Evolutionary conservation across 1,284 basidiomycete genomes (phyloP).

Genomic region (Trichosporon coremiiforme): DNA sequence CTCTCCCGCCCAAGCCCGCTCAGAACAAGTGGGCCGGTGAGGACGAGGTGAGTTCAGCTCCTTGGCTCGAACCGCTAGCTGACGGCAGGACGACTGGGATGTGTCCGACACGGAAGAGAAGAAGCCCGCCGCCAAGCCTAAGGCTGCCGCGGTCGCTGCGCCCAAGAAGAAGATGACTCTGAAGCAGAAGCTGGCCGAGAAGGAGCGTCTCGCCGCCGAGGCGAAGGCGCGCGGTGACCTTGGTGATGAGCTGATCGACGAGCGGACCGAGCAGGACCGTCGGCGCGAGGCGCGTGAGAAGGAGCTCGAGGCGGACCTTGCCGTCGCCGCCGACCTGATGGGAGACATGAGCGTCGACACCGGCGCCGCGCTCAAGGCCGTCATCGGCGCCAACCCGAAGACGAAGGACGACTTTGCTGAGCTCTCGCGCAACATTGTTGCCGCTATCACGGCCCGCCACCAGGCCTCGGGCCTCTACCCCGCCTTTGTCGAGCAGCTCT

Average conservation of each 20-base stretch:
- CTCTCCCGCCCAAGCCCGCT: conserved; percentile 57
- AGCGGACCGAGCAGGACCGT: conserved; percentile 65
- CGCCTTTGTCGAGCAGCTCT: conserved; percentile 77
- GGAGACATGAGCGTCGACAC: conserved; percentile 62
- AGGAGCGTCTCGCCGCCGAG: conserved; percentile 63
- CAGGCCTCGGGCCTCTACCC: conserved; percentile 77
- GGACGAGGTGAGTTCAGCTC: conserved; percentile 63
- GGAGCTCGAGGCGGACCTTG: conserved; percentile 81
- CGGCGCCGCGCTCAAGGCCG: conserved; percentile 61
- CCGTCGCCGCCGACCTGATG: conserved; percentile 76
- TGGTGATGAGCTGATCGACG: conserved; percentile 77
- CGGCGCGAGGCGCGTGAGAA: conserved; percentile 71
- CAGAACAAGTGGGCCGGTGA: conserved; percentile 74
- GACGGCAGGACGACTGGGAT: conserved; percentile 84
- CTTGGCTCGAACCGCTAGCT: not conserved
- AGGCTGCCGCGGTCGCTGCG: conserved; percentile 63
- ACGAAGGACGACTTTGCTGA: conserved; percentile 81
- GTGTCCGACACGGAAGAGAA: conserved; percentile 74
- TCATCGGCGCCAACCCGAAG: conserved; percentile 72
- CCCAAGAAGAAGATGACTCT: conserved; percentile 86
- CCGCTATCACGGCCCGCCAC: conserved; percentile 72
- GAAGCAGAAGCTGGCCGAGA: conserved; percentile 86
- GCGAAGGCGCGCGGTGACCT: conserved; percentile 55
- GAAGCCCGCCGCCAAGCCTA: conserved; percentile 53
- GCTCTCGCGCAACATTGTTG: conserved; percentile 71